Base-by-base conservation (phyloP, 352 stramenopile species). In the Phytophthora lateralis region DNA sequence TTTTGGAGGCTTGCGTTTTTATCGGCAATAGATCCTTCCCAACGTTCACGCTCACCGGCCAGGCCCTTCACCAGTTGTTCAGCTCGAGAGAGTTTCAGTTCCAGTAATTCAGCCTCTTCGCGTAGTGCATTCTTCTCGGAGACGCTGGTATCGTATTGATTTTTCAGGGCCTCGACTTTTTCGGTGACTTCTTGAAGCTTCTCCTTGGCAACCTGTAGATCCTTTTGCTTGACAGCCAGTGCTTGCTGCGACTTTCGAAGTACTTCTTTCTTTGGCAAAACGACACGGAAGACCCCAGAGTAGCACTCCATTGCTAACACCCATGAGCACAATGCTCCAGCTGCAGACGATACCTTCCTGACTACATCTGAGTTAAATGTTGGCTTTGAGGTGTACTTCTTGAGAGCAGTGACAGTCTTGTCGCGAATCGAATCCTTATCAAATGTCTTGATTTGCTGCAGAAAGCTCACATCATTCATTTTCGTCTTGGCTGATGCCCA, bases 401-500 rank as follows among this genome's bases (percentile, higher is more conserved):
- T 98, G 11, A 98, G 73, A 55, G 97, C 97, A 15, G 88, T 93
- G 18, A 98, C 90, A 0, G 93, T 95, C 55, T 97, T 97, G 56
- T 94, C 90, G 11, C 82, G 88, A 27, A 99, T 96, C 27, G 95
- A 96, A 57, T 99, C 95, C 59, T 99, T 99, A 78, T 99, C 96
- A 53, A 97, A 99, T 9, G 73, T 88, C 58, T 98, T 98, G 53
- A 98, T 95, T 59, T 98, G 89, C 44, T 92, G 72, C 4, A 98
- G 60, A 54, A 98, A 98, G 52, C 95, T 95, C 27, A 96, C 76
- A 55, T 98, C 95, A 49, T 93, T 96, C 72, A 98, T 94, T 52
- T 97, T 96, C 20, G 83, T 97, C 73, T 98, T 98, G 2, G 95
- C 93, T 26, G 82, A 86, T 0, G 84, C 90, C 95, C 95, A 98